Evolutionary conservation across 176 grass and related monocot genomes (phyloP).

Genomic region (Thinopyrum elongatum): DNA sequence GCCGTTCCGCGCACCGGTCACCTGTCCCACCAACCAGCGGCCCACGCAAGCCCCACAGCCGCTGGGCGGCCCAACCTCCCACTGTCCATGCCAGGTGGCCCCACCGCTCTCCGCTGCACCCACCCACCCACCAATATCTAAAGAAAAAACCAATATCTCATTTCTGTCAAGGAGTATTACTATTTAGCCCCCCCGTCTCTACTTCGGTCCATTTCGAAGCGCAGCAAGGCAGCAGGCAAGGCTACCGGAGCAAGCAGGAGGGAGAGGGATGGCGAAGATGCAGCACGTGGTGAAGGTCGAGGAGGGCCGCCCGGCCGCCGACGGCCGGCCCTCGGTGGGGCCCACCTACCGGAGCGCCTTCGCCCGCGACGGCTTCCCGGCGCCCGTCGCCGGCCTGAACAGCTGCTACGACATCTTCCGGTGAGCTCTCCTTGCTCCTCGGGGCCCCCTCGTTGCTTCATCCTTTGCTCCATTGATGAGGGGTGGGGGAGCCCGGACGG

Average conservation of each 20-base stretch:
- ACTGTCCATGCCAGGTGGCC: slow-evolving; percentile 25
- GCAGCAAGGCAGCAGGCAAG: not conserved
- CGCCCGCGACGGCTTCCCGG: slow-evolving; percentile 72
- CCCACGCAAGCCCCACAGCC: not conserved
- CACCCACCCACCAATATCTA: not conserved
- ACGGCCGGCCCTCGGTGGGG: slow-evolving; percentile 57
- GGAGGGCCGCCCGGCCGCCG: slow-evolving; percentile 45
- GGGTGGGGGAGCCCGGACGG: not conserved
- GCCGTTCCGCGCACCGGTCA: slow-evolving; percentile 3
- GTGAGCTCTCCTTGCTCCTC: slow-evolving; percentile 28
- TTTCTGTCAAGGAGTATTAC: not conserved
- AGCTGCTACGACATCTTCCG: slow-evolving; percentile 96
- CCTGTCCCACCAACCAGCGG: not conserved
- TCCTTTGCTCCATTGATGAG: not conserved
- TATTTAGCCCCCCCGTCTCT: not conserved
- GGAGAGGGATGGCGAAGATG: slow-evolving; percentile 36
- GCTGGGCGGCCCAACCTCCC: not conserved
- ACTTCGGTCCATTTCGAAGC: slow-evolving; percentile 9
- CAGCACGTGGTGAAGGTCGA: slow-evolving; percentile 84
- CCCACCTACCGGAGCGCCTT: slow-evolving; percentile 74
- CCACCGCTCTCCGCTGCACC: not conserved
- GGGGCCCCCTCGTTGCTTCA: not conserved
- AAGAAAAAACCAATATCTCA: too few relatives aligned
- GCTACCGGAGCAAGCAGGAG: not conserved
- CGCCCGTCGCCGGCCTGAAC: slow-evolving; percentile 56